These are phyloP conservation scores for Apiospora hydei DNA, from an alignment of 2,329 filamentous ascomycete genomes.

Conservation along the genomic window DNA sequence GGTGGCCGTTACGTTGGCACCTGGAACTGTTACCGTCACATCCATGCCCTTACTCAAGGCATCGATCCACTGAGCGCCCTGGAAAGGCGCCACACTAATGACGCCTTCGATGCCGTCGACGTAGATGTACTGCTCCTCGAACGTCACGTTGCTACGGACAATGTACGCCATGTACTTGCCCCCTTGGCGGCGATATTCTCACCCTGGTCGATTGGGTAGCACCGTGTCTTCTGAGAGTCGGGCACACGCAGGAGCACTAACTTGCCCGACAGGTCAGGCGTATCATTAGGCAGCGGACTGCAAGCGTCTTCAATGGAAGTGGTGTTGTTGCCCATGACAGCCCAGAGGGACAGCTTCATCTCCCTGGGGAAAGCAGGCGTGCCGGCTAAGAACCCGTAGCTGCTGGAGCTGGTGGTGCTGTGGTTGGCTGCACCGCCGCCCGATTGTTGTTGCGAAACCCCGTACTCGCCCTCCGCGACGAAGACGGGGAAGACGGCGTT, in stretches of 20 bases:
- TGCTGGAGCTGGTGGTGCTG: slow-evolving; percentile 34
- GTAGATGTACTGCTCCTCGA: slow-evolving; percentile 21
- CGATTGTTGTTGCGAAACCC: background rate
- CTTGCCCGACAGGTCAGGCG: slow-evolving; percentile 48
- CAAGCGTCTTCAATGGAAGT: slow-evolving; percentile 46
- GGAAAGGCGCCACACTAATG: slow-evolving; percentile 31
- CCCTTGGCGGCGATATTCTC: slow-evolving; percentile 48
- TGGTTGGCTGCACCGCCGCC: slow-evolving; percentile 42
- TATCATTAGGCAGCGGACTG: slow-evolving; percentile 45
- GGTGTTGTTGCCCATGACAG: slow-evolving; percentile 46
- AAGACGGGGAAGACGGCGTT: slow-evolving; percentile 30
- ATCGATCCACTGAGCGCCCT: slow-evolving; percentile 36
- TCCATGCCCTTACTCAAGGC: slow-evolving; percentile 33
- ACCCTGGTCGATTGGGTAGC: slow-evolving; percentile 46
- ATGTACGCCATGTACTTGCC: slow-evolving; percentile 52
- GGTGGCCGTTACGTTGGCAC: slow-evolving; percentile 25
- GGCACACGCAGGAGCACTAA: slow-evolving; percentile 48
- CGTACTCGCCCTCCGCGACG: slow-evolving; percentile 23
- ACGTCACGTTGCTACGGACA: slow-evolving; percentile 34
- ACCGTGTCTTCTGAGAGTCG: slow-evolving; percentile 37
- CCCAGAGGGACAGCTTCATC: slow-evolving; percentile 35
- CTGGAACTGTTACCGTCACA: slow-evolving; percentile 34
- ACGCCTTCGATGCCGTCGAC: slow-evolving; percentile 29
- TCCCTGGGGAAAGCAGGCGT: slow-evolving; percentile 27
- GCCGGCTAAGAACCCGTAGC: slow-evolving; percentile 30